Evolutionary conservation across 306 rosid species (phyloP).

Genomic region (Trichosanthes truncata): DNA sequence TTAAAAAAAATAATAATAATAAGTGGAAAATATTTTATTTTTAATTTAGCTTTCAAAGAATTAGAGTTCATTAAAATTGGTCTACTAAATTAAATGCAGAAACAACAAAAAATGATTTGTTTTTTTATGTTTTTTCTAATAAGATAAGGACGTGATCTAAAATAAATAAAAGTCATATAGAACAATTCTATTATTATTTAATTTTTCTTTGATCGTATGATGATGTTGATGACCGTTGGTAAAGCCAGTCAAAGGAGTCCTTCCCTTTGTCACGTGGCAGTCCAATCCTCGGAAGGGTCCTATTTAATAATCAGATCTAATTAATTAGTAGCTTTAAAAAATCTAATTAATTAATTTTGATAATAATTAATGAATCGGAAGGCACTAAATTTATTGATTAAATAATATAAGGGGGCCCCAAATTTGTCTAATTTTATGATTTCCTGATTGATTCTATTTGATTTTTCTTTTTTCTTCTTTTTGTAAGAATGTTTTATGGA

Average conservation of each 20-base stretch:
- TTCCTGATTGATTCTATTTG: background rate
- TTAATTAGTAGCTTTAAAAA: background rate
- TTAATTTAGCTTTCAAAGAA: too few species aligned
- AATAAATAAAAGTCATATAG: background rate
- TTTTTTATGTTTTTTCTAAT: too few species aligned
- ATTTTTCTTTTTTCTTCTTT: background rate
- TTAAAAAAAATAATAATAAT: too few species aligned
- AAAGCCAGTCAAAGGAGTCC: background rate
- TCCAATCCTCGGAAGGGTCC: background rate
- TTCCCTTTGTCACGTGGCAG: background rate
- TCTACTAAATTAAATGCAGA: too few species aligned
- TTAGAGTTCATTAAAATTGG: too few species aligned
- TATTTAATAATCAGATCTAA: background rate
- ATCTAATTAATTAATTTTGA: background rate
- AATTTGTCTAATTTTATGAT: background rate
- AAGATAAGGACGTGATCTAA: background rate
- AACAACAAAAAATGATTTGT: too few species aligned
- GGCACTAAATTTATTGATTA: background rate
- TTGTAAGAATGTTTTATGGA: too few species aligned
- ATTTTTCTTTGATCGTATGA: background rate
- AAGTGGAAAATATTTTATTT: too few species aligned
- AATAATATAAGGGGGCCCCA: background rate
- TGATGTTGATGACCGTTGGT: background rate
- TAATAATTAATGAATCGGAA: background rate
- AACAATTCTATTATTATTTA: background rate